Conservation (phyloP, 73 alveolate species). For the Paramecium biaurelia region DNA sequence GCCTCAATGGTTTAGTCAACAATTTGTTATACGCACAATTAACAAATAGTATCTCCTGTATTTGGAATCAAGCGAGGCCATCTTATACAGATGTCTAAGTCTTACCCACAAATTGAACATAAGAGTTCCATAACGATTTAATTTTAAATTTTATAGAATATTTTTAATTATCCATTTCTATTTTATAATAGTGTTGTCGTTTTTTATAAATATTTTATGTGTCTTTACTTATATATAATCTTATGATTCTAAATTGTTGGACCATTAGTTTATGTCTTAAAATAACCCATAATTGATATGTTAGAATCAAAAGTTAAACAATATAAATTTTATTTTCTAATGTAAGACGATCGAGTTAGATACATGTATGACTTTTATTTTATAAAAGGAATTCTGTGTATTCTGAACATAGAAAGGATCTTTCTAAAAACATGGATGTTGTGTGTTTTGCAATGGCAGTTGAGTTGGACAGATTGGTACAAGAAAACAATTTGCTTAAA, state of each 20-base stretch:
- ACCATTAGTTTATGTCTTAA: neutral
- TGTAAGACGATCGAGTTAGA: constrained; percentile 29
- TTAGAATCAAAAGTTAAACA: neutral
- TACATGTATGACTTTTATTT: neutral
- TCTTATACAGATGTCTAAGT: neutral
- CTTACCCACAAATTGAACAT: constrained; percentile 33
- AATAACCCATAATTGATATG: neutral
- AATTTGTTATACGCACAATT: neutral
- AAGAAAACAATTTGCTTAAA: constrained; percentile 33
- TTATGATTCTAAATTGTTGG: neutral
- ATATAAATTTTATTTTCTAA: neutral
- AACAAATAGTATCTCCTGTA: constrained; percentile 42
- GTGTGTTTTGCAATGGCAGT: constrained; percentile 51
- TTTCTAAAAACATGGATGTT: constrained; percentile 35
- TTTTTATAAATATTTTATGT: neutral
- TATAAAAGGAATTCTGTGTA: neutral
- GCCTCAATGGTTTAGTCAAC: constrained; percentile 33
- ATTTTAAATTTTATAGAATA: neutral
- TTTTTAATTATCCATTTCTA: neutral
- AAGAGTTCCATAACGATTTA: constrained; percentile 34
- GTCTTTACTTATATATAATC: neutral
- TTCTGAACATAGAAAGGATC: constrained; percentile 37
- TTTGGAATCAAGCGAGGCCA: constrained; percentile 52
- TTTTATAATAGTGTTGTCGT: neutral
- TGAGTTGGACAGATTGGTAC: constrained; percentile 13